phyloP scores from a whole-genome alignment of 768 basidiomycete genomes.

The Phaeotremella fagi region DNA sequence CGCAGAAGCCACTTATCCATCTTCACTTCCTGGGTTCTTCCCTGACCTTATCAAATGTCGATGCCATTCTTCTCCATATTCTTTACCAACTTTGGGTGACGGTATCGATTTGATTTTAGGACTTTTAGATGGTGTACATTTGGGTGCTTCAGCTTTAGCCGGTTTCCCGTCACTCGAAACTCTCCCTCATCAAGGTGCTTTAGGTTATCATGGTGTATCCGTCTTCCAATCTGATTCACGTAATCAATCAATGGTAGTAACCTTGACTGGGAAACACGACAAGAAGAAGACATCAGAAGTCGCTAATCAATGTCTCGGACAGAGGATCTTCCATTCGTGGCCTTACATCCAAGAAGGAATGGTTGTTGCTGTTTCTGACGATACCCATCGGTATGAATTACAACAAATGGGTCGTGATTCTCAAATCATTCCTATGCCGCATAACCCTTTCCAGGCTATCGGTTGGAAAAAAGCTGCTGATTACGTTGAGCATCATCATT shows the following conservation, averaged over 20 bases:
- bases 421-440: slow-evolving; percentile 62
- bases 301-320: slow-evolving; percentile 68
- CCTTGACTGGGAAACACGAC: slow-evolving; percentile 72
- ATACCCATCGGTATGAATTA: slow-evolving; percentile 74
- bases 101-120: slow-evolving; percentile 82
- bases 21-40: slow-evolving; percentile 92
- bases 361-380: slow-evolving; percentile 81
- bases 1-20: slow-evolving; percentile 70
- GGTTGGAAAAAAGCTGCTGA: slow-evolving; percentile 79
- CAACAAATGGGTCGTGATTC: slow-evolving; percentile 45
- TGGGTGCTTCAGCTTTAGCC: slow-evolving; percentile 79
- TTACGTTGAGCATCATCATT: slow-evolving; percentile 74
- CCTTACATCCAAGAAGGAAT: slow-evolving; percentile 90
- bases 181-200: slow-evolving; percentile 66
- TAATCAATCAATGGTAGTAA: slow-evolving; percentile 89
- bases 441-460: slow-evolving; percentile 62
- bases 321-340: slow-evolving; percentile 78
- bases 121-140: slow-evolving; percentile 78
- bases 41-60: slow-evolving; percentile 75
- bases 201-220: slow-evolving; percentile 86
- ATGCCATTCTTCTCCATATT: slow-evolving; percentile 74
- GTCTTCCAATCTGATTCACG: slow-evolving; percentile 84
- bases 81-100: slow-evolving; percentile 71
- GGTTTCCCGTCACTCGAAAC: slow-evolving; percentile 96
- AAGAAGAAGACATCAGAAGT: slow-evolving; percentile 64